phyloP scores from a whole-genome alignment of 2,329 filamentous ascomycete species.

The Pseudogymnoascus verrucosus region DNA sequence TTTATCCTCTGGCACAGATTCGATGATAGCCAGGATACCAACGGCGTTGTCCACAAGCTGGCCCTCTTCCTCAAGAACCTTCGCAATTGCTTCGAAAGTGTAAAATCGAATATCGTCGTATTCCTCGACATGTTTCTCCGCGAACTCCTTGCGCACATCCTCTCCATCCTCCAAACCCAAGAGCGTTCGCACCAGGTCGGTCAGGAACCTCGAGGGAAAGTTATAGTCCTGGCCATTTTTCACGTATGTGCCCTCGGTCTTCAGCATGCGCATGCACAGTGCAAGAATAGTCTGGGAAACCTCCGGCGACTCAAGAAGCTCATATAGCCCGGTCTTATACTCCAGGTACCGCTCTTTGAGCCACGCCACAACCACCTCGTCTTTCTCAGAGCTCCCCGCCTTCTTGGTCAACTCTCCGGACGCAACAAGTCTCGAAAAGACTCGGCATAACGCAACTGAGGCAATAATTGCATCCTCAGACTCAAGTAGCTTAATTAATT shows the following conservation, averaged over 20 bases:
- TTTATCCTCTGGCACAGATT: conserved; percentile 59
- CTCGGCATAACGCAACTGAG: conserved; percentile 72
- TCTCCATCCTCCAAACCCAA: conserved; percentile 49
- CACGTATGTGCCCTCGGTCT: conserved; percentile 63
- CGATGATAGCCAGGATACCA: conserved; percentile 56
- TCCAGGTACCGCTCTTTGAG: conserved; percentile 66
- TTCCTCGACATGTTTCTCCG: conserved; percentile 68
- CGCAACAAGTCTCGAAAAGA: conserved; percentile 75
- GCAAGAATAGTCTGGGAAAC: conserved; percentile 66
- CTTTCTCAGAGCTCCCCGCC: conserved; percentile 61
- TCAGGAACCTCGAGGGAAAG: conserved; percentile 63
- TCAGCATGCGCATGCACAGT: conserved; percentile 74
- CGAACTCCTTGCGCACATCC: conserved; percentile 61
- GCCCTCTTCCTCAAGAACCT: conserved; percentile 30
- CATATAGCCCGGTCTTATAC: conserved; percentile 56
- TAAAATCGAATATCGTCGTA: conserved; percentile 82
- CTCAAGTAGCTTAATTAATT: conserved; percentile 55
- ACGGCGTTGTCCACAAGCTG: conserved; percentile 49
- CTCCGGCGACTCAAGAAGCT: conserved; percentile 52
- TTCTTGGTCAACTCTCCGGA: conserved; percentile 61
- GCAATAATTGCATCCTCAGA: conserved; percentile 56
- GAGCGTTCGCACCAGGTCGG: conserved; percentile 54
- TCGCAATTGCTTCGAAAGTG: conserved; percentile 68
- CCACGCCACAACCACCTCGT: conserved; percentile 68
- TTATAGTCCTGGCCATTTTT: conserved; percentile 54